Base-by-base conservation (phyloP, 441 rosid genomes). In the Manihot esculenta region DNA sequence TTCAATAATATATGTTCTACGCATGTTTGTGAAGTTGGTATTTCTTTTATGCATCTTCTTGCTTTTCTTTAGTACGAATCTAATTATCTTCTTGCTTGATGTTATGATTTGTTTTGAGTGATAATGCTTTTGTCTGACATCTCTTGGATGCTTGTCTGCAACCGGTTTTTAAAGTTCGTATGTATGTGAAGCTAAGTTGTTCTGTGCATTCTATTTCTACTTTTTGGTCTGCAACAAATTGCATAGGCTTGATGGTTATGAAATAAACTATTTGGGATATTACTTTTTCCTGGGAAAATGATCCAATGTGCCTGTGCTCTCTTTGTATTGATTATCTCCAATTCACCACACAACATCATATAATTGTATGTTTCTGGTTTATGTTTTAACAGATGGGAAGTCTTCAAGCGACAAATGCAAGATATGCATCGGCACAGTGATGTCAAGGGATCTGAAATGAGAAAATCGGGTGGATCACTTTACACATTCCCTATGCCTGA, bases 401-500 rank as follows among this genome's bases (percentile, higher is more conserved):
- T 85, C 51, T 93, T 95, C 87, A 86, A 82, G 82, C 76, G 84
- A 67, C 95, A 91, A 67, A 89, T 88, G 99, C 72, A 70, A 73
- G 92, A 81, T 49, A 88, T 95, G 94, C 92, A 86, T 68, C 89
- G 62, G 68, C 97, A 82, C 67, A 95, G 89, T 72, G 90, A 88
- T 49, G 70, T 61, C 8, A 95, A 95, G 80, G 99, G 96, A 63
- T 57, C 79, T n/a, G 97, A 95, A 71, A 27, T 84, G 76, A 84
- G 83, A 76, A 91, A 95, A 77, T 72, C 91, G 2, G 80, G 92
- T 51, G 87, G 81, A 7, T 91, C 99, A 3, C 88, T 89, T 21
- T 93, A 89, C 84, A 88, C 94, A 33, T 92, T 87, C 77, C 99
- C 99, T 0, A 87, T 89, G 95, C 99, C 99, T 3, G 98, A 95